Percentiles rank a stretch among this genome's conserved stretches.
Conservation (phyloP, 306 rosid species). For the Inga laurina region DNA sequence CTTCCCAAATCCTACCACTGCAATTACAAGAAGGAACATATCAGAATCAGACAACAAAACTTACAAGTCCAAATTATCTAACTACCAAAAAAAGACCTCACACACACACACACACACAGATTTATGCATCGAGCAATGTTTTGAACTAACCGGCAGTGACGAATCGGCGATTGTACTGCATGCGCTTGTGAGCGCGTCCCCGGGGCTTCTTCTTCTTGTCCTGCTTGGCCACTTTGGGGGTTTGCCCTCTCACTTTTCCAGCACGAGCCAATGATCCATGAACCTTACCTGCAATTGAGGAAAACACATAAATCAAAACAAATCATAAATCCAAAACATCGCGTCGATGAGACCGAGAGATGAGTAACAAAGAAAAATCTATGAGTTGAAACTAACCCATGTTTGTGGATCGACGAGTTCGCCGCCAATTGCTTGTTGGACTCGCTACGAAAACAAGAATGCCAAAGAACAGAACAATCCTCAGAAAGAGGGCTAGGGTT, state of each 20-base stretch:
- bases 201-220: slow-evolving; percentile 64
- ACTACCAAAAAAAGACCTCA: neutral
- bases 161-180: slow-evolving; percentile 64
- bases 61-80: neutral
- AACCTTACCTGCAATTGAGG: slow-evolving; percentile 42
- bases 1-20: slow-evolving; percentile 63
- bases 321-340: neutral
- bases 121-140: neutral
- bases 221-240: slow-evolving; percentile 60
- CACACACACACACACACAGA: too few relatives aligned
- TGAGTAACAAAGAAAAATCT: neutral
- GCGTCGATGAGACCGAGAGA: neutral
- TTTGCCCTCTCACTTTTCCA: slow-evolving; percentile 61
- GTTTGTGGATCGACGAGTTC: neutral
- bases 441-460: neutral
- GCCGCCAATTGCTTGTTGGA: neutral
- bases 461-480: neutral
- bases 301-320: neutral
- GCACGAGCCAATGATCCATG: slow-evolving; percentile 65
- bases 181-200: slow-evolving; percentile 59
- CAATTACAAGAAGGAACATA: neutral
- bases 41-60: neutral
- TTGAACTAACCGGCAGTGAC: slow-evolving; percentile 50
- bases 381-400: slow-evolving; percentile 23
- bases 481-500: neutral